Base-by-base conservation (phyloP, 768 basidiomycete genomes). In the Lepiota brunneoincarnata region DNA sequence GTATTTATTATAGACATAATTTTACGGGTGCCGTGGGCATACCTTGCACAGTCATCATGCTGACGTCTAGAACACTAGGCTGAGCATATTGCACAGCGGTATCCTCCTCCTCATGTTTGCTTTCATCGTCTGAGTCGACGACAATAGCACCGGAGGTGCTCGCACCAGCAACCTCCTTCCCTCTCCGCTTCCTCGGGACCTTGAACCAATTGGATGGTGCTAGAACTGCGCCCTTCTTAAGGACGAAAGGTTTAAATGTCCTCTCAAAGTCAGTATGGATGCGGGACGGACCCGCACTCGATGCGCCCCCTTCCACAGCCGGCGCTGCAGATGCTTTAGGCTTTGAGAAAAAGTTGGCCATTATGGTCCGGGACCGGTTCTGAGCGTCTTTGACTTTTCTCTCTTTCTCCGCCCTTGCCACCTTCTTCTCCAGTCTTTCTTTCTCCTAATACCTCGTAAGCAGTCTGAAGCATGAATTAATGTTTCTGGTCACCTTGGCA, bases 331-430 rank as follows among this genome's bases (percentile, higher is more conserved):
- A 57, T 17, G 62, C 57, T 59, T 81, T 82, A 7, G 80, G 66
- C 63, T 89, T 91, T 26, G 78, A 75, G 66, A 94, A 91, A 73
- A 93, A 94, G 64, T 71, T 87, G 0, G 81, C 78, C 83, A 96
- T 84, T 11, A 91, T 69, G 6, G 83, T 85, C 26, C 84, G 80
- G 3, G 91, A 89, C 67, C 83, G 91, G 50, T 81, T 79, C 48
- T 86, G 81, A 2, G 82, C 81, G 59, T 88, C 84, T 54, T 83
- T 81, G 57, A 80, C 80, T 65, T 83, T 89, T 72, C 80, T 84
- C 60, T 88, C 86, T 63, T 81, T 86, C 62, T 90, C 87, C 2
- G 72, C 77, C 61, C 82, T 89, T 9, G 83, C 86, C 0, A 74
- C 76, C 60, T 83, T 88, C 70, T 81, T 87, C 60, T 87, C 87